Evolutionary conservation across 2,329 filamentous ascomycete species (phyloP).

Genomic region (Paecilomyces sp.): DNA sequence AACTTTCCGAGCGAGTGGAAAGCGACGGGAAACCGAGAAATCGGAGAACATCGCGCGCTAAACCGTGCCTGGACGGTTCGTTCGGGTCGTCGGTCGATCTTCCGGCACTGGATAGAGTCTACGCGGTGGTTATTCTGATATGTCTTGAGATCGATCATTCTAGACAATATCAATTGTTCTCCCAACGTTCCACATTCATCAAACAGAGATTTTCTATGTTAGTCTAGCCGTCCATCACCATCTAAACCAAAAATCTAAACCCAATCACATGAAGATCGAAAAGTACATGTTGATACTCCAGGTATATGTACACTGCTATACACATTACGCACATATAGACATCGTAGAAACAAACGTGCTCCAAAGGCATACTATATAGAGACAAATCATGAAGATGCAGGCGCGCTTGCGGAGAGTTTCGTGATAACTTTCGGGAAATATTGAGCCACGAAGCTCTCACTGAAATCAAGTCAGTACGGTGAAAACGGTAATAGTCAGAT

Average conservation of each 20-base stretch:
- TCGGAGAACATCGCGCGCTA: not conserved
- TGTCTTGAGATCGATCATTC: no score
- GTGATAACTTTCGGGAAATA: slow-evolving; percentile 66
- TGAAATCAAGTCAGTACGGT: slow-evolving; percentile 19
- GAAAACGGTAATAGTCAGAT: not conserved
- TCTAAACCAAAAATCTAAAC: not conserved
- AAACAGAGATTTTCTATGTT: not conserved
- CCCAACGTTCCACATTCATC: not conserved
- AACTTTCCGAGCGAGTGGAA: not conserved
- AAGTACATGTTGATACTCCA: not conserved
- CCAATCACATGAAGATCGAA: not conserved
- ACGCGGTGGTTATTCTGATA: no score
- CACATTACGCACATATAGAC: not conserved
- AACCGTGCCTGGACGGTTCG: not conserved
- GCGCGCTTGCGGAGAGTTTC: slow-evolving; percentile 34
- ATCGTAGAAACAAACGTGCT: not conserved
- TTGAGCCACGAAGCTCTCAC: slow-evolving; percentile 69
- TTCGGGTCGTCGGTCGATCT: not conserved
- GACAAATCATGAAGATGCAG: not conserved
- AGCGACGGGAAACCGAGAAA: not conserved
- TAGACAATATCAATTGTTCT: no score
- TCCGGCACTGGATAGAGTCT: not conserved
- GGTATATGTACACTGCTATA: not conserved
- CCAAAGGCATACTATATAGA: not conserved
- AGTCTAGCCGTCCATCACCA: not conserved